phyloP scores from a whole-genome alignment of 2,329 filamentous ascomycete species.

The Tolypocladium pustulatum region DNA sequence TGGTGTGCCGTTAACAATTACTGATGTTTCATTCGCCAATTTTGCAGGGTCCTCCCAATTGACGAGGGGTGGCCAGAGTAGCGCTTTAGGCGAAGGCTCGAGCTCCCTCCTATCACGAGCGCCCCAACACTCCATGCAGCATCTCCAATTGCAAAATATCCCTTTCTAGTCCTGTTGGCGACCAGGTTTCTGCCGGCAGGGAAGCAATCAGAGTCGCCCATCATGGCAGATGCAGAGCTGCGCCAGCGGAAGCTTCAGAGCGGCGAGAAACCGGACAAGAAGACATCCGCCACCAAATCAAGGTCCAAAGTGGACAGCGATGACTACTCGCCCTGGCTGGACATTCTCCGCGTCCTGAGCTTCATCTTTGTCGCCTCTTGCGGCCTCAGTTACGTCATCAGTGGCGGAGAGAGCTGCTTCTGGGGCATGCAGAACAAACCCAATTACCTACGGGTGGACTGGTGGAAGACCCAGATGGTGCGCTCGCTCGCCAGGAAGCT shows the following conservation, averaged over 20 bases:
- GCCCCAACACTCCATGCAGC: not conserved
- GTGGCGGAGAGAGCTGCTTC: slow-evolving; percentile 55
- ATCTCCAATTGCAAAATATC: not conserved
- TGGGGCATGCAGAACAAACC: slow-evolving; percentile 56
- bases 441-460: slow-evolving; percentile 47
- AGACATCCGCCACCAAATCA: slow-evolving; percentile 7
- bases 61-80: not conserved
- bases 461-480: slow-evolving; percentile 53
- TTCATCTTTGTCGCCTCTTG: slow-evolving; percentile 57
- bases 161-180: not conserved
- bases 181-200: not conserved
- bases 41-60: not conserved
- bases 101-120: not conserved
- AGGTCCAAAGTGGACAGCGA: slow-evolving; percentile 34
- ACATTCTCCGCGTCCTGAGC: slow-evolving; percentile 57
- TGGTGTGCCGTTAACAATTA: not conserved
- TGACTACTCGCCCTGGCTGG: slow-evolving; percentile 49
- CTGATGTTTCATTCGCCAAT: not conserved
- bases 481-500: slow-evolving; percentile 11
- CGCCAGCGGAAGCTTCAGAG: slow-evolving; percentile 32
- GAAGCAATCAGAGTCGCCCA: not conserved
- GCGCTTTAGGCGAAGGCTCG: not conserved
- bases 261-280: slow-evolving; percentile 10
- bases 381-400: slow-evolving; percentile 67
- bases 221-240: slow-evolving; percentile 27